Percentiles rank a stretch among this genome's conserved stretches.
phyloP scores from a whole-genome alignment of 345 rosid genomes.

The Eutrema japonicum region DNA sequence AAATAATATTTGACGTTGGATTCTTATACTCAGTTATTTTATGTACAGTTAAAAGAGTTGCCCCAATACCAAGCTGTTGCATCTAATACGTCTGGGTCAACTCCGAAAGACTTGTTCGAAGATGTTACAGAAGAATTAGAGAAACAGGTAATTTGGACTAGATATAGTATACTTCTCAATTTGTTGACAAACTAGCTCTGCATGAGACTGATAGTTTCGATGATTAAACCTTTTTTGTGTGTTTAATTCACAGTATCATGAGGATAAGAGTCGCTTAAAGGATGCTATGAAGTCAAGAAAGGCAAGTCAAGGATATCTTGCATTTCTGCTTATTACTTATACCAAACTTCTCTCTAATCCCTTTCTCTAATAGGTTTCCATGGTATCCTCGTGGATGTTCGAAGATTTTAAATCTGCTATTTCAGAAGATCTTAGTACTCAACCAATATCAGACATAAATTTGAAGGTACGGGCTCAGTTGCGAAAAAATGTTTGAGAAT shows the following conservation, averaged over 20 bases:
- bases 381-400: slow-evolving; percentile 65
- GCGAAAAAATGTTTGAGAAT: not conserved
- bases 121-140: slow-evolving; percentile 83
- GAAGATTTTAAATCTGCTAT: slow-evolving; percentile 80
- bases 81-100: slow-evolving; percentile 82
- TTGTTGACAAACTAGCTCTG: slow-evolving; percentile 24
- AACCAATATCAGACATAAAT: slow-evolving; percentile 71
- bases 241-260: slow-evolving; percentile 66
- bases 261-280: slow-evolving; percentile 76
- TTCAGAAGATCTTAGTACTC: slow-evolving; percentile 55
- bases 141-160: slow-evolving; percentile 60
- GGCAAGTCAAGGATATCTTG: slow-evolving; percentile 47
- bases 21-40: slow-evolving; percentile 21
- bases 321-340: slow-evolving; percentile 9
- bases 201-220: slow-evolving; percentile 18
- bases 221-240: not conserved
- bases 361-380: slow-evolving; percentile 54
- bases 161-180: slow-evolving; percentile 1
- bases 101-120: slow-evolving; percentile 95
- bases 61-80: slow-evolving; percentile 92
- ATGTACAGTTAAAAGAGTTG: slow-evolving; percentile 70
- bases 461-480: slow-evolving; percentile 58
- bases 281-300: slow-evolving; percentile 79
- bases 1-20: slow-evolving; percentile 3
- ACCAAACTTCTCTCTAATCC: slow-evolving; percentile 29